Evolutionary conservation across 2,329 filamentous ascomycete species (phyloP), one percentile per base, ranked within the genome.

Genomic region (Cercospora zeina): DNA sequence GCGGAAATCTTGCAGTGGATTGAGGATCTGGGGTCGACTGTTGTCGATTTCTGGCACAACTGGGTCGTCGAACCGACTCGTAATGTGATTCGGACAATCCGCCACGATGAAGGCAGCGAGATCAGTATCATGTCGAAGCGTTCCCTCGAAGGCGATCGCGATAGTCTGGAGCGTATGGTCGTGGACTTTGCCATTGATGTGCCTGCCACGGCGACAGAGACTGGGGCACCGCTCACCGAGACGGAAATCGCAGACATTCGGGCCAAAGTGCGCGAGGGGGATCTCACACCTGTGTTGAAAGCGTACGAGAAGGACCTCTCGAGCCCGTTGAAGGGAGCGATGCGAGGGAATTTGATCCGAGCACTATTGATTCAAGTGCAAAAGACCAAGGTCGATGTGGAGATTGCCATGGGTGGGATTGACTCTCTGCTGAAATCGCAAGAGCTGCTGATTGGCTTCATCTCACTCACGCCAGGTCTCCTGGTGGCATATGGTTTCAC

Each of bases 301-400:
- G 95, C 93, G 0, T 99, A 96, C 74, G 95, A 99, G 74, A 87
- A 89, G 72, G 93, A 97, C 69, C 81, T 99, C 45, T 85, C 89
- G 57, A 89, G 82, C 51, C 95, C 95, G 0, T 87, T 99, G 64
- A 81, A 87, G 59, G 93, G 93, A 7, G 90, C 93, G 0, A 77
- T 99, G 16, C 85, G 87, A 31, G 95, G 95, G 10, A 93, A 97
- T 70, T 82, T 99, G 30, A 85, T 97, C 36, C 88, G 93, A 56
- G 92, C 93, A 4, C 85, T 99, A 30, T 82, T 99, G 49, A 97
- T 99, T 59, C 95, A 99, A 74, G 88, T 99, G 37, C 95, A 99
- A 73, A 99, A 99, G 82, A 97, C 95, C 21, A 99, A 99, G 80
- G 95, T 99, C 8, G 95, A 99, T 72, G 87, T 99, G 11, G 95